Conservation (phyloP, 108 stramenopile species). For the Cylindrotheca closterium region DNA sequence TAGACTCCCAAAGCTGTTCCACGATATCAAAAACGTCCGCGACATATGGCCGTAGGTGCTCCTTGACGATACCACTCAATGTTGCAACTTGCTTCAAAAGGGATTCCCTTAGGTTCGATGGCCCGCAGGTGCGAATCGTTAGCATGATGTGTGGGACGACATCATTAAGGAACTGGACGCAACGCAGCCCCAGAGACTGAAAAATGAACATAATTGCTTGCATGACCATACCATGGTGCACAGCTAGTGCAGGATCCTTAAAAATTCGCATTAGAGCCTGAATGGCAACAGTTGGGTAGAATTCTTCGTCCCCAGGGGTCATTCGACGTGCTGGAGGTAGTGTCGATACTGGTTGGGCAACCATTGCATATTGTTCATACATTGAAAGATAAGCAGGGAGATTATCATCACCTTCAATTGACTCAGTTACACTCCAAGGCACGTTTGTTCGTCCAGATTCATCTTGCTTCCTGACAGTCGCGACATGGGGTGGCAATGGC, state of each 20-base stretch:
- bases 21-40: constrained; percentile 88
- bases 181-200: constrained; percentile 81
- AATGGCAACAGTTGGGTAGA: constrained; percentile 93
- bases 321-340: constrained; percentile 60
- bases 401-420: constrained; percentile 60
- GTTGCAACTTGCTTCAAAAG: constrained; percentile 86
- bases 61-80: constrained; percentile 83
- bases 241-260: constrained; percentile 81
- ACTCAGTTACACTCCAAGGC: background rate
- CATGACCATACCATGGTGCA: constrained; percentile 92
- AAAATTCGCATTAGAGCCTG: constrained; percentile 89
- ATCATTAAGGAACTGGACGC: constrained; percentile 81
- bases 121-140: constrained; percentile 71
- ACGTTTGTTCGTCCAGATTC: background rate
- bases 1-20: constrained; percentile 84
- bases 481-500: too few species aligned
- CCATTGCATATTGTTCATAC: constrained; percentile 91
- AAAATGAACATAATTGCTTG: constrained; percentile 95
- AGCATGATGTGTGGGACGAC: constrained; percentile 91
- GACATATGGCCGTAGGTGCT: constrained; percentile 88
- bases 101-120: constrained; percentile 85
- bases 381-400: constrained; percentile 82
- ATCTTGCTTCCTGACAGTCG: constrained; percentile 2
- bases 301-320: constrained; percentile 81
- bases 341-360: constrained; percentile 75